Conservation (phyloP, 1,139 yeast genomes). For the Scheffersomyces cryptocercus region DNA sequence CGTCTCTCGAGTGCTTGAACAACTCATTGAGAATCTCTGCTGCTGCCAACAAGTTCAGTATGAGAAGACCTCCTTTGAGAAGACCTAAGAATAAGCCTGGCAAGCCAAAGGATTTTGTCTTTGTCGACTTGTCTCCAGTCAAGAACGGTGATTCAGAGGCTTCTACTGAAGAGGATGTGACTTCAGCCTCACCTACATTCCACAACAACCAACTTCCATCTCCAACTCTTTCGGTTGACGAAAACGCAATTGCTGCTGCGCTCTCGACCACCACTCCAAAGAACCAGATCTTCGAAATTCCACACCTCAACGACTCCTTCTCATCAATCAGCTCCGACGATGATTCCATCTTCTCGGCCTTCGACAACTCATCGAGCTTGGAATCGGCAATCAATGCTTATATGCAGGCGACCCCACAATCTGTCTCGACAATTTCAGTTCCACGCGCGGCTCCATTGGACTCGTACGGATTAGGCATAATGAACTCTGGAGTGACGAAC, state of each 20-base stretch:
- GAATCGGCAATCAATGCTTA: slow-evolving; percentile 13
- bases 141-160: slow-evolving; percentile 30
- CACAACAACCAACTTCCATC: slow-evolving; percentile 2
- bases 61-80: slow-evolving; percentile 48
- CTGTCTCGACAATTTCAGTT: slow-evolving; percentile 5
- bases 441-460: slow-evolving; percentile 4
- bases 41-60: slow-evolving; percentile 35
- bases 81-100: slow-evolving; percentile 56
- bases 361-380: slow-evolving; percentile 5
- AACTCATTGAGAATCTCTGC: slow-evolving; percentile 47
- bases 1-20: slow-evolving; percentile 42
- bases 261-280: background rate
- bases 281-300: slow-evolving; percentile 14
- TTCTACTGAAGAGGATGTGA: slow-evolving; percentile 4
- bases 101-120: slow-evolving; percentile 53
- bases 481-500: slow-evolving; percentile 17
- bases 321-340: slow-evolving; percentile 9
- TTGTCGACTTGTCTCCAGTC: slow-evolving; percentile 56
- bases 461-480: slow-evolving; percentile 26
- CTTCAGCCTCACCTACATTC: slow-evolving; percentile 2
- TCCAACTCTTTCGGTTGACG: slow-evolving; percentile 8
- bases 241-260: background rate
- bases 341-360: slow-evolving; percentile 11
- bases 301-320: slow-evolving; percentile 14
- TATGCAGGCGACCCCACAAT: slow-evolving; percentile 12